phyloP scores from a whole-genome alignment of 805 yeast species.

The Barnettozyma wickerhamii region DNA sequence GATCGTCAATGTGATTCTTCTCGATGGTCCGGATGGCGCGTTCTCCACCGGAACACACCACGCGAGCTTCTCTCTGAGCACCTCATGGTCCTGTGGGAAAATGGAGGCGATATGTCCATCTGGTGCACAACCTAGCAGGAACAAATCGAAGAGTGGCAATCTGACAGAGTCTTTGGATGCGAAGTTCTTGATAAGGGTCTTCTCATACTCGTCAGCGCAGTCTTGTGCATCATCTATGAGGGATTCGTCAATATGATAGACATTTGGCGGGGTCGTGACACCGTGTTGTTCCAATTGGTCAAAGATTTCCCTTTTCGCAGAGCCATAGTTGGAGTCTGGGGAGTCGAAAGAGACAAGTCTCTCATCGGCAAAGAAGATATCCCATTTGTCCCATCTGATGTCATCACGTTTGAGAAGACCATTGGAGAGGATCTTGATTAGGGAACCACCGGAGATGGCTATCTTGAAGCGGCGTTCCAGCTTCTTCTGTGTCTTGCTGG shows the following conservation, averaged over 20 bases:
- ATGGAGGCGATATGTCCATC: slow-evolving; percentile 98
- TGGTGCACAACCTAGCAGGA: slow-evolving; percentile 95
- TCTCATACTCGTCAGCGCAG: slow-evolving; percentile 92
- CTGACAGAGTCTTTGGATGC: slow-evolving; percentile 96
- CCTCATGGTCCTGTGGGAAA: slow-evolving; percentile 83
- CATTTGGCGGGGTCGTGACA: slow-evolving; percentile 49
- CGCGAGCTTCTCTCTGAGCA: slow-evolving; percentile 82
- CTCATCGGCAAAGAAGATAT: slow-evolving; percentile 94
- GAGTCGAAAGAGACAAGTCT: slow-evolving; percentile 85
- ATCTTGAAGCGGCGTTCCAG: slow-evolving; percentile 69
- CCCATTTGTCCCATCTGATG: slow-evolving; percentile 92
- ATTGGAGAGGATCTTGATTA: slow-evolving; percentile 79
- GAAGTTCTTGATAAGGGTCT: slow-evolving; percentile 78
- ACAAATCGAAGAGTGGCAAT: slow-evolving; percentile 88
- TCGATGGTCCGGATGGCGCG: slow-evolving; percentile 84
- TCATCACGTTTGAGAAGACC: slow-evolving; percentile 75
- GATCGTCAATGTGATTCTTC: slow-evolving; percentile 83
- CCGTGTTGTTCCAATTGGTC: slow-evolving; percentile 47
- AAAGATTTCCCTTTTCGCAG: slow-evolving; percentile 75
- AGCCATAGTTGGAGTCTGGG: slow-evolving; percentile 85
- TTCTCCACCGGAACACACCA: slow-evolving; percentile 94
- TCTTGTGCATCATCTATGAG: slow-evolving; percentile 79
- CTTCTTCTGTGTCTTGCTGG: slow-evolving; percentile 29
- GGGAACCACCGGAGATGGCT: slow-evolving; percentile 91
- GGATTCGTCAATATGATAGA: slow-evolving; percentile 78